A percentile compares a stretch with the other conserved stretches of the same genome.
Conservation (phyloP, 257 asterid species). For the Nicotiana undulata region DNA sequence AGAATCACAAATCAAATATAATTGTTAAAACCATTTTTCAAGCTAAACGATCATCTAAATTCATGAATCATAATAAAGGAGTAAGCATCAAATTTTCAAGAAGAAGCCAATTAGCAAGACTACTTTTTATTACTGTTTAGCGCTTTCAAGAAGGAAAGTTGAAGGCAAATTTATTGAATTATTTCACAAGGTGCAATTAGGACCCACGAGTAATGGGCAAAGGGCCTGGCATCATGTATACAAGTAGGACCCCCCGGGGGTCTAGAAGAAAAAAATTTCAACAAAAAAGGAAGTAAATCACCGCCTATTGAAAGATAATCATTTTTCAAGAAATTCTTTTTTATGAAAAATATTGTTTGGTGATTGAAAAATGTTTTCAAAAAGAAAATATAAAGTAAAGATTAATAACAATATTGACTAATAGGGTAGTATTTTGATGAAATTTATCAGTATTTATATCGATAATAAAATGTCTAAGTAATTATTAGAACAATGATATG, state of each 20-base stretch:
- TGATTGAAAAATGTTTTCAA: no score
- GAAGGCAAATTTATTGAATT: neutral
- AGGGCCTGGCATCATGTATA: slow-evolving; percentile 16
- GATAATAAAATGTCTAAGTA: neutral
- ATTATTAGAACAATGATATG: neutral
- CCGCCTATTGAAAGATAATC: neutral
- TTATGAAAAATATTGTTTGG: neutral
- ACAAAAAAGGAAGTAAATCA: neutral
- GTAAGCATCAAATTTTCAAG: no score
- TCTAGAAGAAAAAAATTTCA: neutral
- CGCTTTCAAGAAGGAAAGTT: neutral
- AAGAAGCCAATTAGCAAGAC: no score
- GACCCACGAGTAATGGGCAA: slow-evolving; percentile 13
- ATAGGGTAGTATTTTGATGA: neutral
- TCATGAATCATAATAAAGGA: no score
- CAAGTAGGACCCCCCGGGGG: slow-evolving; percentile 18
- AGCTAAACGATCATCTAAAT: no score
- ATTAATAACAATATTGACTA: neutral
- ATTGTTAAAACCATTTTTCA: no score
- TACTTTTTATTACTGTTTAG: no score
- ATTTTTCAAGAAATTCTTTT: neutral
- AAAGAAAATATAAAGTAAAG: neutral
- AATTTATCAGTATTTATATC: neutral
- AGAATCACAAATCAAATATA: no score
- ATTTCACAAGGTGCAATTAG: neutral